phyloP scores from a whole-genome alignment of 1,284 basidiomycete species.

The Phellinidium pouzarii region DNA sequence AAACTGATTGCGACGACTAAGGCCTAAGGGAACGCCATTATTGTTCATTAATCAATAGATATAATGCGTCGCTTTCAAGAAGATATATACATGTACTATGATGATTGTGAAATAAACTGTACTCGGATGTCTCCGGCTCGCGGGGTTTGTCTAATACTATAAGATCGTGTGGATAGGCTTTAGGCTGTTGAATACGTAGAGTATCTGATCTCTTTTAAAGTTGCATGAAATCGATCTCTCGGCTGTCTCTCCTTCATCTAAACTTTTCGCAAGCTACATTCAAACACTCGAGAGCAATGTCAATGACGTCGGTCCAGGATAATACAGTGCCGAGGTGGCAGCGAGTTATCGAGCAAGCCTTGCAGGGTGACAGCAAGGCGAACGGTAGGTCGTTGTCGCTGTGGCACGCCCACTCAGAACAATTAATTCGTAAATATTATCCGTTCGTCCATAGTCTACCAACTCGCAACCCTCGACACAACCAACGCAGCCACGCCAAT shows the following conservation, averaged over 20 bases:
- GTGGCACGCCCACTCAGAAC: neutral
- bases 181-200: neutral
- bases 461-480: constrained; percentile 52
- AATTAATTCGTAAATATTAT: neutral
- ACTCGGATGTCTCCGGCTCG: no score
- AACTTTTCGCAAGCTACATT: neutral
- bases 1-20: constrained; percentile 8
- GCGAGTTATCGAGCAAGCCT: constrained; percentile 37
- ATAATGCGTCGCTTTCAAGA: neutral
- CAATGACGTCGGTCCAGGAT: no score
- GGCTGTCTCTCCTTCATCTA: neutral
- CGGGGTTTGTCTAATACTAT: no score
- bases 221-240: neutral
- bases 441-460: constrained; percentile 38
- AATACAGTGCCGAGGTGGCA: constrained; percentile 41
- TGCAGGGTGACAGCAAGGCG: constrained; percentile 39
- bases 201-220: neutral
- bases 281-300: neutral
- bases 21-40: no score
- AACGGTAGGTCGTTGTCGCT: constrained; percentile 30
- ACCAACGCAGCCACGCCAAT: constrained; percentile 21
- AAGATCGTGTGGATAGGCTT: no score
- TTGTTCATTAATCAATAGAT: no score
- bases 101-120: neutral
- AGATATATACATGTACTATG: neutral